These are phyloP conservation scores for Nidularia pulvinata DNA, from an alignment of 768 basidiomycete genomes.

Conservation along the genomic window DNA sequence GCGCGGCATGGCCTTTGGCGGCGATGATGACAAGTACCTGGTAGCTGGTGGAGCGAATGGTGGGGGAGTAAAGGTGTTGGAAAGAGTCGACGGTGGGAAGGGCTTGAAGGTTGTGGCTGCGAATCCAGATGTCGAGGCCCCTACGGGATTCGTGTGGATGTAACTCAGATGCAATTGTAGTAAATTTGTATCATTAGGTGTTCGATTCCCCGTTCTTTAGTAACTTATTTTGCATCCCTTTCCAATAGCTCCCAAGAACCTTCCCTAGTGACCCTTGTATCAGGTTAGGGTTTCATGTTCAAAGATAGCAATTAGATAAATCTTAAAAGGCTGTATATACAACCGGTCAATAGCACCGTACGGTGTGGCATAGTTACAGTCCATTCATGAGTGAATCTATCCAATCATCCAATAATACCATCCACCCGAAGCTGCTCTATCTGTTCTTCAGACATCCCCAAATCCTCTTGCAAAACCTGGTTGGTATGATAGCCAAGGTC, in stretches of 20 bases:
- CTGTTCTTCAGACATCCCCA: slow-evolving; percentile 35
- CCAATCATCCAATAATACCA: slow-evolving; percentile 43
- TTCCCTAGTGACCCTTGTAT: too few relatives aligned
- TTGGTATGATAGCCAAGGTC: slow-evolving; percentile 63
- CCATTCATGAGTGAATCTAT: too few relatives aligned
- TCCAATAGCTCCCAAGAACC: too few relatives aligned
- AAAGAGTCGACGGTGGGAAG: slow-evolving; percentile 60
- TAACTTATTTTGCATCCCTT: too few relatives aligned
- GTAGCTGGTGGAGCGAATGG: slow-evolving; percentile 64
- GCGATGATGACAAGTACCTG: slow-evolving; percentile 58
- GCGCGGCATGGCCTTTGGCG: slow-evolving; percentile 69
- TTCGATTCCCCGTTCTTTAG: too few relatives aligned
- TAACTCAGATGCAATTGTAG: not conserved
- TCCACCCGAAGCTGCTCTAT: slow-evolving; percentile 34
- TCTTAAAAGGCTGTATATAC: too few relatives aligned
- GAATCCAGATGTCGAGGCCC: slow-evolving; percentile 37
- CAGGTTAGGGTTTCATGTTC: too few relatives aligned
- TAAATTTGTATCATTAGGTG: not conserved
- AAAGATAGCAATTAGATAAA: too few relatives aligned
- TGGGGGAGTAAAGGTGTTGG: slow-evolving; percentile 71
- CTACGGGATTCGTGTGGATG: slow-evolving; percentile 60
- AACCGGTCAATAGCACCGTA: too few relatives aligned
- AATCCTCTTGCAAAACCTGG: slow-evolving; percentile 39
- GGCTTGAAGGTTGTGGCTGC: slow-evolving; percentile 51
- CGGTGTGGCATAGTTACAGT: too few relatives aligned